Base-by-base conservation (phyloP, 352 stramenopile species). In the Pseudoperonospora humuli region DNA sequence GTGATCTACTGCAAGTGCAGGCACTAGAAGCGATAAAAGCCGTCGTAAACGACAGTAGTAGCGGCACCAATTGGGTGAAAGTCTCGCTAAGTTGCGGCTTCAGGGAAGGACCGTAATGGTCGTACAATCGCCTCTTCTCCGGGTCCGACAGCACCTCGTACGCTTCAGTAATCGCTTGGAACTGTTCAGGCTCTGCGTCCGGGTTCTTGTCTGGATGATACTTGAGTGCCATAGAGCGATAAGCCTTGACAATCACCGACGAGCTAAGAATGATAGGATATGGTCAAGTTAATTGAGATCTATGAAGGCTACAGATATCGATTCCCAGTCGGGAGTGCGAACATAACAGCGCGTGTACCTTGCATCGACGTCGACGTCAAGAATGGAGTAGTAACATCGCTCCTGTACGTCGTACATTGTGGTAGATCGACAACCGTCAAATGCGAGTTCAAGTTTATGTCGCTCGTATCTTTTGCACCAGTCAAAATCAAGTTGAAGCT, bases 171-270 rank as follows among this genome's bases (percentile, higher is more conserved):
- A 88, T 83, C 3, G 69, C 57, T 49, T 88, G 76, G 60, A 98
- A 98, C 40, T 96, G 72, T 54, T 96, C 77, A 0, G 83, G 77
- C 31, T 85, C 67, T 1, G 80, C 84, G 29, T 77, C 79, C 9
- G 79, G 86, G 62, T 98, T 98, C 69, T 98, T 98, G 67, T 98
- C 95, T 2, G 95, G 95, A 46, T 98, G 93, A n/a, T 96, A 85
- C 64, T 96, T 85, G 23, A 97, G 73, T 47, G 82, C 87, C 43
- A 97, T 70, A 35, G 77, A 76, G 38, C 96, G 94, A 61, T 98
- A 98, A 3, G 94, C 88, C 37, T 88, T 84, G 55, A 97, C 96
- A 41, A 98, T 97, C 35, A 95, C 88, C 5, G 94, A 68, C 21
- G 90, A 61, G 53, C 77, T 97, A 25, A 14, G 3, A 31, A 6